Evolutionary conservation across 768 basidiomycete genomes (phyloP), one percentile per base, ranked within the genome.

Genomic region (Lactarius quietus): DNA sequence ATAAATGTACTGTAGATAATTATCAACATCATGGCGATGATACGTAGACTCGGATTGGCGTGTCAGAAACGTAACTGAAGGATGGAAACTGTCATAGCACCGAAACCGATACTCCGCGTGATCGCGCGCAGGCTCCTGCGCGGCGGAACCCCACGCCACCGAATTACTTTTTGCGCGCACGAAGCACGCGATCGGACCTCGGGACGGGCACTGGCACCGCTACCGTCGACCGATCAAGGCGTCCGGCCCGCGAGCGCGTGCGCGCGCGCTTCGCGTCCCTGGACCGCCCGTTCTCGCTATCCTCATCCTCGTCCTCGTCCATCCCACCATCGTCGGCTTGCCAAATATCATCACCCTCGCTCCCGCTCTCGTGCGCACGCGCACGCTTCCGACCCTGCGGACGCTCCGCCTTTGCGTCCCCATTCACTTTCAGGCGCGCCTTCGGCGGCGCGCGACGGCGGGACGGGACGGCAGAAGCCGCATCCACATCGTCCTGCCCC

Each of bases 161-260:
- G 6, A 36, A 8, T 12, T 26, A 48, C 58, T 64, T 55, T 26
- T 62, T 66, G 33, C 63, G 68, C 23, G 62, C 41, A n/a, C 68
- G 68, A 26, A 69, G 66, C 15, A 67, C 65, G 28, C 68, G 41
- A 57, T 65, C 69, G 12, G 69, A 68, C 29, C 57, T 45, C 23
- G 69, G 67, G 15, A n/a, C 60, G n/a, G 35, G 35, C 31, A 36
- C 28, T 1, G 52, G 14, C 33, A 35, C 48, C 33, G 35, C 33
- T 26, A 18, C 20, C 41, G 35, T 43, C 57, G 33, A 23, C 6
- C n/a, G 26, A 8, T 80, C n/a, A n/a, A n/a, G n/a, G n/a, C n/a
- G n/a, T n/a, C n/a, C n/a, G n/a, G n/a, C n/a, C n/a, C 72, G 63
- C 68, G 29, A 64, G 67, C n/a, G 68, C 71, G 61, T 71, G 69